Evolutionary conservation across 495 filamentous ascomycete species (phyloP).

Genomic region (Penicillium nucicola): DNA sequence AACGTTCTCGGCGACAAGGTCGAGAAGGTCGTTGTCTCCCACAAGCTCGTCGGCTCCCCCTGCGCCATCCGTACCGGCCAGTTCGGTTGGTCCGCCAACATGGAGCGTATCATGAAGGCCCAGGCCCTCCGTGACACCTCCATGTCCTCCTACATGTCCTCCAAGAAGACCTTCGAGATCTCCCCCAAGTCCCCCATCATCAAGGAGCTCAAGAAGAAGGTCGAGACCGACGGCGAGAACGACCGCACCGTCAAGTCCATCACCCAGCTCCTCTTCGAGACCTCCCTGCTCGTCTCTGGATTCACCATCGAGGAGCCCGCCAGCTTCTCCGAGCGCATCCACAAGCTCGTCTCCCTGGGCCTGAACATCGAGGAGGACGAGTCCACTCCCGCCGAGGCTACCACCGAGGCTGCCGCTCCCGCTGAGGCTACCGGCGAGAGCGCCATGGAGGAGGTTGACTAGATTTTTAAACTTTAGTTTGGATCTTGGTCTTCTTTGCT

Average conservation of each 20-base stretch:
- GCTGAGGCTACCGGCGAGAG: conserved; percentile 59
- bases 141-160: conserved; percentile 99
- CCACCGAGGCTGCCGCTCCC: conserved; percentile 59
- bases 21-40: conserved; percentile 98
- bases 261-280: conserved; percentile 96
- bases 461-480: conserved; percentile 29
- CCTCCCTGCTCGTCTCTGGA: conserved; percentile 93
- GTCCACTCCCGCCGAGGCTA: conserved; percentile 65
- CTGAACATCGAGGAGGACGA: conserved; percentile 94
- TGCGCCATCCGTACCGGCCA: conserved; percentile 99
- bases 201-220: conserved; percentile 98
- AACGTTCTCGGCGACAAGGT: conserved; percentile 99
- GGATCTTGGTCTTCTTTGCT: conserved; percentile 3
- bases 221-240: conserved; percentile 93
- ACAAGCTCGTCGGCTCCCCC: conserved; percentile 94
- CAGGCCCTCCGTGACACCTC: conserved; percentile 99
- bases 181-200: conserved; percentile 97
- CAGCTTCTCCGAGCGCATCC: conserved; percentile 95
- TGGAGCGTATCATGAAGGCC: conserved; percentile 99
- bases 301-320: conserved; percentile 99
- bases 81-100: conserved; percentile 99
- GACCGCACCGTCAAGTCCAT: conserved; percentile 98
- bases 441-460: conserved; percentile 75
- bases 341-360: conserved; percentile 96
- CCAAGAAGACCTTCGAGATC: conserved; percentile 99